A percentile compares a stretch with the other conserved stretches of the same genome.
These are phyloP conservation scores for Adenanthera pavonina DNA, from an alignment of 306 rosid species.

Conservation along the genomic window DNA sequence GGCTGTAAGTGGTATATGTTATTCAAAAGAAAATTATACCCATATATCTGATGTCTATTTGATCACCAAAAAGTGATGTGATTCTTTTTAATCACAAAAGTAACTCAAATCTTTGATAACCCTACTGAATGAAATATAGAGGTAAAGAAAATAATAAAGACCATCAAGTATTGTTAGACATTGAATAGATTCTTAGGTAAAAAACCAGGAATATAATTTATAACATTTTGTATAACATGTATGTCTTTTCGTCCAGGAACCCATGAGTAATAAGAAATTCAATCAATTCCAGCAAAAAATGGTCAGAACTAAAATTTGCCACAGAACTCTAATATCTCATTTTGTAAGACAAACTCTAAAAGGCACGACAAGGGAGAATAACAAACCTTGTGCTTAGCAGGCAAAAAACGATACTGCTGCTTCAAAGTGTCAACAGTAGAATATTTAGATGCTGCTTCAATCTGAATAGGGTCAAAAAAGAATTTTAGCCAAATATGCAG, in stretches of 20 bases:
- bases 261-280: conserved; percentile 12
- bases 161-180: not conserved
- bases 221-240: conserved; percentile 1
- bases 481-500: conserved; percentile 16
- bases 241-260: conserved; percentile 2
- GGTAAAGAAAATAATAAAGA: not conserved
- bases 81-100: too few species aligned
- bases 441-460: conserved; percentile 86
- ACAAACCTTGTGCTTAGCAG: conserved; percentile 75
- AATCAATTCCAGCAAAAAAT: not conserved
- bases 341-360: not conserved
- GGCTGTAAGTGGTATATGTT: not conserved
- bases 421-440: conserved; percentile 86
- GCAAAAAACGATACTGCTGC: conserved; percentile 74
- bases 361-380: conserved; percentile 2
- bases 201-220: not conserved
- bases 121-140: too few species aligned
- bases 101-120: too few species aligned
- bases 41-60: not conserved
- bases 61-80: too few species aligned
- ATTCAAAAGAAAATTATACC: not conserved
- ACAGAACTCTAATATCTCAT: conserved; percentile 18
- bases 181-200: too few species aligned
- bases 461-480: conserved; percentile 53
- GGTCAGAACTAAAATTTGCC: not conserved